Evolutionary conservation across 2,329 filamentous ascomycete genomes (phyloP).

Genomic region (Lasiodiplodia theobromae): DNA sequence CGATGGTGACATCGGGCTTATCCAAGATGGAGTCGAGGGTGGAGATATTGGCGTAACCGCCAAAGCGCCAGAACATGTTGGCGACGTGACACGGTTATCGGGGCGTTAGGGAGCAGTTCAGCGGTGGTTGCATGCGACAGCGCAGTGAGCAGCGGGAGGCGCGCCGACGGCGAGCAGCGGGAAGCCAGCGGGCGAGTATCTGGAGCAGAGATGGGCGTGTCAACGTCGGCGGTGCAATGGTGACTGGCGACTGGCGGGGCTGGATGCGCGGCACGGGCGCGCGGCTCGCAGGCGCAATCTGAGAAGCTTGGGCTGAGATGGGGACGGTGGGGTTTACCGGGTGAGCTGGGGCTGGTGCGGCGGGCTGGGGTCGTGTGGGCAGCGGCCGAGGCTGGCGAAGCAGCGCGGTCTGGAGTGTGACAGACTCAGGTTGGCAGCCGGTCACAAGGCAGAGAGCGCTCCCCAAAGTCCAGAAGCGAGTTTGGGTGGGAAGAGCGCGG

Average conservation of each 20-base stretch:
- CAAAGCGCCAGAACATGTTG: constrained; percentile 99
- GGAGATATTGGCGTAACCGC: constrained; percentile 97
- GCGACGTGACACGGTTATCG: constrained; percentile 15
- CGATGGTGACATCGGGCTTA: constrained; percentile 90
- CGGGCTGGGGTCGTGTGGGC: constrained; percentile 11
- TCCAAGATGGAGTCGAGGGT: constrained; percentile 97
- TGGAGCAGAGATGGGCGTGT: constrained; percentile 2
- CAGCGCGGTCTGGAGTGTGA: constrained; percentile 23
- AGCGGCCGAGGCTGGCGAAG: constrained; percentile 9
- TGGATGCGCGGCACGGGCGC: constrained; percentile 9
- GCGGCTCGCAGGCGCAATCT: not conserved
- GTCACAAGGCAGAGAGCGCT: constrained; percentile 30
- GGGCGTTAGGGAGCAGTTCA: constrained; percentile 14
- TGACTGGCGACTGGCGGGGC: constrained; percentile 19
- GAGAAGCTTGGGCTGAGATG: not conserved
- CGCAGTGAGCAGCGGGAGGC: not conserved
- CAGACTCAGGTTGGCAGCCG: constrained; percentile 27
- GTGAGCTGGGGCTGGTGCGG: not conserved
- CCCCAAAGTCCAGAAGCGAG: constrained; percentile 21
- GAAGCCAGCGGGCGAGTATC: not conserved
- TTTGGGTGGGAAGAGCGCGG: constrained; percentile 3
- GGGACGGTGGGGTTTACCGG: constrained; percentile 4
- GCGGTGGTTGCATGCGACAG: constrained; percentile 25
- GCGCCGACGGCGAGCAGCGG: not conserved
- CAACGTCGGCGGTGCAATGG: not conserved